These are phyloP conservation scores for Shiraia bambusicola DNA, from an alignment of 2,329 filamentous ascomycete genomes.

Conservation along the genomic window DNA sequence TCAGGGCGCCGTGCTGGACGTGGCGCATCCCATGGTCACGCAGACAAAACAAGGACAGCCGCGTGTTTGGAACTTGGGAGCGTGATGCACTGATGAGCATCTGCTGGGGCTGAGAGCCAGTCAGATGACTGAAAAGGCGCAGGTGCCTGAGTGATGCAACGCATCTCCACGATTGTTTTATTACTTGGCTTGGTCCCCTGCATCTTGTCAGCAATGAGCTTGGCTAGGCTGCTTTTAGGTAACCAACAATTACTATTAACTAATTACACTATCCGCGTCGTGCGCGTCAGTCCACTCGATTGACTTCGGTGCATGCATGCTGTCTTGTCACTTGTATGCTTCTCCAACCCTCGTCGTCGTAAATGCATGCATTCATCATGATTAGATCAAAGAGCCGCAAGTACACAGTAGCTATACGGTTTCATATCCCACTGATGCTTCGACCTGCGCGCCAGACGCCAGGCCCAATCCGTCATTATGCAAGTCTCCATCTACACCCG, in stretches of 20 bases:
- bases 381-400: not conserved
- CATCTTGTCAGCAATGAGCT: slow-evolving; percentile 9
- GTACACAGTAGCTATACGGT: not conserved
- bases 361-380: not conserved
- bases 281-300: too few relatives aligned
- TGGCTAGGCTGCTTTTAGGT: not conserved
- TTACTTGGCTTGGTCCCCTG: too few relatives aligned
- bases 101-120: slow-evolving; percentile 23
- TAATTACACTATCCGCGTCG: not conserved
- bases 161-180: not conserved
- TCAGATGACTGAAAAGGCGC: slow-evolving; percentile 16
- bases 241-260: too few relatives aligned
- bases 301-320: too few relatives aligned
- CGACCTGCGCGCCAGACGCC: slow-evolving; percentile 5
- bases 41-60: slow-evolving; percentile 25
- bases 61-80: slow-evolving; percentile 27
- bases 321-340: too few relatives aligned
- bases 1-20: slow-evolving; percentile 35
- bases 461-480: slow-evolving; percentile 1
- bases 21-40: slow-evolving; percentile 29
- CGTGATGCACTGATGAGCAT: slow-evolving; percentile 34
- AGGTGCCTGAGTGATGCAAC: slow-evolving; percentile 11
- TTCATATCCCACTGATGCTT: not conserved
- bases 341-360: slow-evolving; percentile 1
- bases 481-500: slow-evolving; percentile 13